These are phyloP conservation scores for Phaffia rhodozyma DNA, from an alignment of 1,284 basidiomycete species.

Conservation along the genomic window DNA sequence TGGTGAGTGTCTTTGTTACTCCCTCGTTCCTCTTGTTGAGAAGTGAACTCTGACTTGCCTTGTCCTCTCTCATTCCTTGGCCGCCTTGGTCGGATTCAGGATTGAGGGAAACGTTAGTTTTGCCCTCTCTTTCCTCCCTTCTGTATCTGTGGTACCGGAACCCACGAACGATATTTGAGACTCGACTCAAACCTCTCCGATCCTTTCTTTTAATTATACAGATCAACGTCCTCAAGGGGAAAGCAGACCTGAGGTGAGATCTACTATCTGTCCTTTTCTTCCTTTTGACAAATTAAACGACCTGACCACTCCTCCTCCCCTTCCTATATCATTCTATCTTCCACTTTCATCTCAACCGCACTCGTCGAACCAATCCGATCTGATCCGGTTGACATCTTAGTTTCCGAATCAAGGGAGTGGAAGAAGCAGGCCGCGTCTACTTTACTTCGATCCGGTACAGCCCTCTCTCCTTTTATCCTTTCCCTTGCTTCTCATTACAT, in stretches of 20 bases:
- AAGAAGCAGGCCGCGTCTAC: slow-evolving; percentile 12
- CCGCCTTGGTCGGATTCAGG: background rate
- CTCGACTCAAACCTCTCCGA: background rate
- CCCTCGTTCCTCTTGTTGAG: background rate
- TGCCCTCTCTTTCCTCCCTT: background rate
- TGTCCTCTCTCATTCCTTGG: background rate
- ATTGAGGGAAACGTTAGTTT: background rate
- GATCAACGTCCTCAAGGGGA: slow-evolving; percentile 16
- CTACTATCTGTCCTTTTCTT: background rate
- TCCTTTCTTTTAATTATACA: background rate
- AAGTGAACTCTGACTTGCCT: background rate
- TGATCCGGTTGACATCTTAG: background rate
- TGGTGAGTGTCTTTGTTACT: background rate
- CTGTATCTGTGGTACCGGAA: background rate
- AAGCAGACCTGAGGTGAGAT: slow-evolving; percentile 9
- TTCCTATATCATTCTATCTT: too few species aligned
- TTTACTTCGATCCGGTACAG: slow-evolving; percentile 17
- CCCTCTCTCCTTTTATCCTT: background rate
- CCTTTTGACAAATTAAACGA: too few species aligned
- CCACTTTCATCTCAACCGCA: too few species aligned
- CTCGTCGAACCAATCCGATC: background rate
- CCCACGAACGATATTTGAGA: too few species aligned
- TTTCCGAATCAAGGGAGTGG: slow-evolving; percentile 13
- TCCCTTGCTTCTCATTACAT: background rate
- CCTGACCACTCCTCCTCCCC: too few species aligned